Evolutionary conservation across 169 alveolate species (phyloP), one percentile per base, ranked within the genome.

Genomic region (Neospora caninum): DNA sequence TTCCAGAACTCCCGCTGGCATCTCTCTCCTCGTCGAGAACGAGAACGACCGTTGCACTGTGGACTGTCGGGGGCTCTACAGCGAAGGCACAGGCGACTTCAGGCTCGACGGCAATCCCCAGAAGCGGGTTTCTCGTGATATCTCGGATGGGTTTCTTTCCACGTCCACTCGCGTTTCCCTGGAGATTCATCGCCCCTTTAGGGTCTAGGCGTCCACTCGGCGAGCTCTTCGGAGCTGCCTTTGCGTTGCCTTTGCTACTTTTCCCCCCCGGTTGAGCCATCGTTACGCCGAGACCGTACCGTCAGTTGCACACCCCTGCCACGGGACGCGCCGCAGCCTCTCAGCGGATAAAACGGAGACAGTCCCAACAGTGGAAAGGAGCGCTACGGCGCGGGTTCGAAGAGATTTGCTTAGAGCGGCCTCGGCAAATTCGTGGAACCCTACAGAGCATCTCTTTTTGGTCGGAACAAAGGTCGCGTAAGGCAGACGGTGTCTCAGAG

Each of bases 1-100:
- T 49, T 49, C 58, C 13, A 49, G 58, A 49, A 49, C 22, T 4
- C 22, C 13, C 58, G 13, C 58, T 49, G 58, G 58, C 4, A 7
- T 4, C 22, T 49, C 13, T 49, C 31, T 64, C 89, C 18, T 43
- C 41, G 53, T 38, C 54, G 67, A 22, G 38, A 29, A 42, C 89
- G 64, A 82, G 34, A 22, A 82, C 41, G 41, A 82, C 67, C 7
- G 64, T 42, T 9, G 69, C 53, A 25, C 69, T 82, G 64, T 36
- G 89, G 41, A 43, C 6, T 13, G 36, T 22, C 39, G 89, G 89
- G 31, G 53, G 53, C 10, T 22, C 4, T 25, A 82, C 89, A 25
- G 67, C 54, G 41, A 36, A 22, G 36, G 89, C 36, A 49, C 89
- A 82, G 54, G 89, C 29, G n/a, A 82, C 89, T 16, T 82, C 89